Percentiles rank a stretch among this genome's conserved stretches.
Evolutionary conservation across 441 rosid species (phyloP).

Genomic region (Geranium incanum): DNA sequence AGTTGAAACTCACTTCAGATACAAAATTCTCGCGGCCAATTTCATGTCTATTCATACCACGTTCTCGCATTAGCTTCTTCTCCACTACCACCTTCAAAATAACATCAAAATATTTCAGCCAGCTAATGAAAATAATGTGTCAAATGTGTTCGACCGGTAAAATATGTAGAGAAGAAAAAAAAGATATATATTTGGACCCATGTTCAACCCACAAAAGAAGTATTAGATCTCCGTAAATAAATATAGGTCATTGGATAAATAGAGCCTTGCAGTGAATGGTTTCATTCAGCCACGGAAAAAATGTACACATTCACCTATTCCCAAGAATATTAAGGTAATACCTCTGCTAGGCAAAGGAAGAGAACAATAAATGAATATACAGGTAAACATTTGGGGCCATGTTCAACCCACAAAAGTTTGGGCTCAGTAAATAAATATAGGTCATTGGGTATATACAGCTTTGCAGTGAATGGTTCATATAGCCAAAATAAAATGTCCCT

Average conservation of each 20-base stretch:
- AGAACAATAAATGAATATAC: no score
- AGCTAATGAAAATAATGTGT: background rate
- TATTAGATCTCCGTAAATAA: background rate
- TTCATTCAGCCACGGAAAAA: background rate
- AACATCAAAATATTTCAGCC: constrained; percentile 16
- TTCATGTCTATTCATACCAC: constrained; percentile 63
- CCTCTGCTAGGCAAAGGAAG: background rate
- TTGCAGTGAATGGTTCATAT: background rate
- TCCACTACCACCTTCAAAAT: constrained; percentile 62
- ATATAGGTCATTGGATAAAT: background rate
- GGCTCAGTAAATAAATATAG: background rate
- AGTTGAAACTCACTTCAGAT: constrained; percentile 41
- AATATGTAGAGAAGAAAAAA: background rate
- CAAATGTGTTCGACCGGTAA: background rate
- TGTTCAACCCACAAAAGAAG: background rate
- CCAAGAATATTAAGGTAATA: background rate
- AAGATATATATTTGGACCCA: background rate
- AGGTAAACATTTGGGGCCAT: no score
- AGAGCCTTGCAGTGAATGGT: background rate
- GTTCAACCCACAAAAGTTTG: background rate
- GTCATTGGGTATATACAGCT: background rate
- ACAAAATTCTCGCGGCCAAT: constrained; percentile 73
- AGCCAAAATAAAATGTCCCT: background rate
- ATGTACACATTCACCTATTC: background rate
- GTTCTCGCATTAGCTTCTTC: constrained; percentile 70